Percentiles rank a stretch among this genome's conserved stretches.
These are phyloP conservation scores for Hordeum marinum DNA, from an alignment of 176 grass and related monocot species.

Conservation along the genomic window DNA sequence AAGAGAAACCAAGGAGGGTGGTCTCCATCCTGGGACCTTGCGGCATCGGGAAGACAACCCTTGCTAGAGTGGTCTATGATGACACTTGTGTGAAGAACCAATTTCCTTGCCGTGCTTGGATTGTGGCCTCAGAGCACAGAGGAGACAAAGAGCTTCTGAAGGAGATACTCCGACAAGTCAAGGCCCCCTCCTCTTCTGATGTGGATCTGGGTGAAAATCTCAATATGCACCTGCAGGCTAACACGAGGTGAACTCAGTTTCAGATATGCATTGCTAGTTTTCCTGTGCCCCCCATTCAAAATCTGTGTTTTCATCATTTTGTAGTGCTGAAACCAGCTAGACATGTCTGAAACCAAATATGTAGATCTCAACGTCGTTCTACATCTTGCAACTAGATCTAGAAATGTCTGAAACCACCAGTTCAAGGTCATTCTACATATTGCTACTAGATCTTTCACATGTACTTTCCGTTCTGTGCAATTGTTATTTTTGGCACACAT, in stretches of 20 bases:
- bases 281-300: neutral
- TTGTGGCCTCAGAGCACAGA: neutral
- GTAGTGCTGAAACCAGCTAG: no score
- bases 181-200: neutral
- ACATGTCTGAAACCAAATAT: no score
- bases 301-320: no score
- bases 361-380: no score
- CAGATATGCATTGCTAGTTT: neutral
- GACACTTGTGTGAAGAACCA: neutral
- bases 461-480: neutral
- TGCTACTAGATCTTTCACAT: neutral
- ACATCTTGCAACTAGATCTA: no score
- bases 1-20: neutral
- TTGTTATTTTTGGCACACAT: neutral
- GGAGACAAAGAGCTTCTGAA: neutral
- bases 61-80: neutral
- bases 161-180: neutral
- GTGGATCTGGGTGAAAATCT: neutral
- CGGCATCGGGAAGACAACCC: neutral
- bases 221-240: neutral
- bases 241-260: neutral
- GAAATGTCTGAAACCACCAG: no score
- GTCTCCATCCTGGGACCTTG: neutral
- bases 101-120: neutral
- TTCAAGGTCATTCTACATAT: neutral